Percentiles rank a stretch among this genome's conserved stretches.
Conservation (phyloP, 2,329 filamentous ascomycete species). For the Periconia digitata region DNA sequence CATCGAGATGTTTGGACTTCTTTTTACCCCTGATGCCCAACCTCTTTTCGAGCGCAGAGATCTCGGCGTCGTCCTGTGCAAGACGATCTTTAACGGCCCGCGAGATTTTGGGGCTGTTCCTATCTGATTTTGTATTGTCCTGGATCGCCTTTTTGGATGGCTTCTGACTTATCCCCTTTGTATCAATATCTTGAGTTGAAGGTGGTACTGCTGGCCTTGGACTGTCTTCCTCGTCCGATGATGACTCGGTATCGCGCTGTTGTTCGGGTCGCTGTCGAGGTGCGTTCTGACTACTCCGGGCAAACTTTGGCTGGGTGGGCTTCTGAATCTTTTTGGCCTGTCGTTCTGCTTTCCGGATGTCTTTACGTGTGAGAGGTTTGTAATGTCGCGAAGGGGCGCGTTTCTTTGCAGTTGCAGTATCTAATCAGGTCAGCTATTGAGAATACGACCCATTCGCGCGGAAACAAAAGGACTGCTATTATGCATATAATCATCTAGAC, state of each 20-base stretch:
- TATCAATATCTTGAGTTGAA: background rate
- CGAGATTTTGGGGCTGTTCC: slow-evolving; percentile 26
- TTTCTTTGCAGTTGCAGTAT: slow-evolving; percentile 11
- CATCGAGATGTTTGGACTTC: slow-evolving; percentile 69
- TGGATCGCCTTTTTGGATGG: slow-evolving; percentile 40
- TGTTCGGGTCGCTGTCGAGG: background rate
- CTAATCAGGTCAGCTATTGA: background rate
- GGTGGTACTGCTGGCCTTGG: slow-evolving; percentile 37
- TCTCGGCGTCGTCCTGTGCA: slow-evolving; percentile 82
- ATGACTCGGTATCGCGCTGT: background rate
- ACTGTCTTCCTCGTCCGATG: slow-evolving; percentile 22
- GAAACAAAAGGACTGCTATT: background rate
- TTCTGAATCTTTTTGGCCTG: slow-evolving; percentile 59
- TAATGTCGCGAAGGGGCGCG: slow-evolving; percentile 28
- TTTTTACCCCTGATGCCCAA: slow-evolving; percentile 80
- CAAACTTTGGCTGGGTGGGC: slow-evolving; percentile 13
- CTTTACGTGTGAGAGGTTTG: slow-evolving; percentile 55
- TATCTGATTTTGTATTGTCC: slow-evolving; percentile 2
- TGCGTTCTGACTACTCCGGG: slow-evolving; percentile 6
- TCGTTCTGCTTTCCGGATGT: slow-evolving; percentile 67
- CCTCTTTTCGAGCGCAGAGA: slow-evolving; percentile 82
- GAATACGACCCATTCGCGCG: background rate
- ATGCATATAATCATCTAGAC: background rate
- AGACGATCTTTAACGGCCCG: slow-evolving; percentile 60
- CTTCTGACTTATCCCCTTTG: slow-evolving; percentile 17